Conservation (phyloP, 495 filamentous ascomycete genomes). For the Penicillium longicatenatum region DNA sequence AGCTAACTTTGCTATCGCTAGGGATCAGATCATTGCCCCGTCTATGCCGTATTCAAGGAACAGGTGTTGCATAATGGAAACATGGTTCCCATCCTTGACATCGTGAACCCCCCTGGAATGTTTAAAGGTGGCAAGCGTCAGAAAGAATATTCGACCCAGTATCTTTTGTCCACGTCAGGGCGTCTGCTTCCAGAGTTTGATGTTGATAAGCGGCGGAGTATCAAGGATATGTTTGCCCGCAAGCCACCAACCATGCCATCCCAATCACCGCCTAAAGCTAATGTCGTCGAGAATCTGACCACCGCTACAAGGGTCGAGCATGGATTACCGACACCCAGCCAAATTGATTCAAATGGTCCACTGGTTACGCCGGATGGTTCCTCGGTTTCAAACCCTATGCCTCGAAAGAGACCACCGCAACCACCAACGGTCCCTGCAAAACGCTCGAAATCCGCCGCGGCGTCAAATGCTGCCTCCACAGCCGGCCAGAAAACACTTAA, state of each 20-base stretch:
- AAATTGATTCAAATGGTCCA: background rate
- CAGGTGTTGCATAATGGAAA: slow-evolving; percentile 52
- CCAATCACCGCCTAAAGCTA: background rate
- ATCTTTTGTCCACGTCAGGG: slow-evolving; percentile 72
- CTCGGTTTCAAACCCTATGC: slow-evolving; percentile 13
- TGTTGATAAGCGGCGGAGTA: slow-evolving; percentile 69
- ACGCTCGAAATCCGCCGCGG: slow-evolving; percentile 46
- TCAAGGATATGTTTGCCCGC: slow-evolving; percentile 86
- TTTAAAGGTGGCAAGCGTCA: slow-evolving; percentile 71
- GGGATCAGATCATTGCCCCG: slow-evolving; percentile 96
- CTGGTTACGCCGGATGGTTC: background rate
- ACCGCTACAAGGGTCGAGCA: slow-evolving; percentile 2
- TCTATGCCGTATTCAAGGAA: slow-evolving; percentile 77
- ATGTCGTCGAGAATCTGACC: slow-evolving; percentile 10
- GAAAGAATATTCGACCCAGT: slow-evolving; percentile 64
- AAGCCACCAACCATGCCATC: slow-evolving; percentile 43
- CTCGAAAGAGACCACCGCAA: slow-evolving; percentile 35
- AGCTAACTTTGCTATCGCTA: slow-evolving; percentile 30
- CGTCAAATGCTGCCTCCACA: slow-evolving; percentile 22
- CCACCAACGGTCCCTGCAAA: slow-evolving; percentile 33
- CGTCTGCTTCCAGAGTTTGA: slow-evolving; percentile 83
- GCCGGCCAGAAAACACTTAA: slow-evolving; percentile 74
- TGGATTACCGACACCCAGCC: background rate
- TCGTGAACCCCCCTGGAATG: slow-evolving; percentile 78
- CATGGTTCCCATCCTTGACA: slow-evolving; percentile 61